Evolutionary conservation across 768 basidiomycete species (phyloP), one percentile per base, ranked within the genome.

Genomic region (Crucibulum laeve): DNA sequence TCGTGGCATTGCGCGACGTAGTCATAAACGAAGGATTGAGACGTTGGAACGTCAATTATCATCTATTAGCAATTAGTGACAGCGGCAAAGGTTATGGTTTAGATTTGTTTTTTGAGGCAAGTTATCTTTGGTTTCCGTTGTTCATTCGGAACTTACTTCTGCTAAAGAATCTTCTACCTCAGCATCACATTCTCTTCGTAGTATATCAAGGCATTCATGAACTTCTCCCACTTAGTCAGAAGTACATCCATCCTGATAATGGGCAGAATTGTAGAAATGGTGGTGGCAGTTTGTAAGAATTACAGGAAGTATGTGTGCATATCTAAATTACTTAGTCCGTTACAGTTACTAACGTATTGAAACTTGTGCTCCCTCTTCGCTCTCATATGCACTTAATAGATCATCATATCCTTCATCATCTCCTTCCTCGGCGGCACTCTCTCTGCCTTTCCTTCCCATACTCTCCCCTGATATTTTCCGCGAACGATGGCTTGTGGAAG

Each of bases 401-500:
- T 88, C 87, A 51, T 83, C 85, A 43, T 87, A 88, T 3, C 84
- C 76, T 56, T 79, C 78, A 51, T 89, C 87, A 46, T 88, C 87
- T 3, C 87, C 86, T 46, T 88, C 85, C 42, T 84, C 82, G 0
- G 83, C 86, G 17, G 73, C 77, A 55, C 82, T 87, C 25, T 83
- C 80, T 28, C 77, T 68, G 35, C 61, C 55, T 42, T 60, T 66
- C 50, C 60, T 57, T 19, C 68, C 63, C 53, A 59, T 68, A 38
- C 60, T 73, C 21, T 72, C 73, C 6, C 58, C 63, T 13, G 78
- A 79, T 3, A 65, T 48, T 57, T 83, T 86, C 30, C 77, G 65
- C 15, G 61, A 51, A 35, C 71, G 63, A 36, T 59, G 51, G 35
- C 62, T 67, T 5, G 58, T 62, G 10, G 77, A 76, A 4, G 67